Evolutionary conservation across 1,139 yeast genomes (phyloP), one percentile per base, ranked within the genome.

Genomic region (Saccharomycopsis hybrid): DNA sequence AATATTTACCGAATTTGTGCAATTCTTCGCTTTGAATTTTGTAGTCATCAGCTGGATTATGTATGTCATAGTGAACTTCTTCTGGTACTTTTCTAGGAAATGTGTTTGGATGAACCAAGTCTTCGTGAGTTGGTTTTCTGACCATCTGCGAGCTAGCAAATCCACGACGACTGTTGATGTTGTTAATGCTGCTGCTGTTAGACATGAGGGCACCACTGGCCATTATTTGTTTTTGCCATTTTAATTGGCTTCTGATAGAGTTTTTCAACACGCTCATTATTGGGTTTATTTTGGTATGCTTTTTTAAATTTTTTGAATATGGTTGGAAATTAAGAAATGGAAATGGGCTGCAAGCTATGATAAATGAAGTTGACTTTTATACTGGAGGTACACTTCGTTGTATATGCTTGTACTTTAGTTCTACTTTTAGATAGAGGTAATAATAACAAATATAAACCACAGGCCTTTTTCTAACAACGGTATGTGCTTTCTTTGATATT

Each of bases 1-100:
- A 67, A 64, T 87, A 87, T 56, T 79, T 77, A 32, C 96, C 96
- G 65, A 85, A 87, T 67, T 82, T 81, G 71, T 86, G 95, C 58
- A 87, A 74, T 60, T 83, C 88, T 65, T 82, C 94, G 55, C 71
- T 68, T 57, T 79, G 82, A 58, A 76, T 86, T 61, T 71, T 72
- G 69, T 81, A 85, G 63, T 79, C 76, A 59, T 85, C 95, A 54
- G 89, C 82, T 46, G 95, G 95, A 68, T 87, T 85, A 53, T 77
- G 80, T 55, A 85, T 70, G 37, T 85, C 87, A 30, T 73, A 86
- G 52, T 73, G 68, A 42, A 76, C 58, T 41, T 70, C 74, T 41
- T 53, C 43, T 41, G 55, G 55, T 8, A 50, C 49, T 8, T 49
- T 42, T 51, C 56, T 52, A 35, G 56, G 56, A 2, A 53, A 41